Base-by-base conservation (phyloP, 1,284 basidiomycete genomes). In the Xerocomus cyaneibrunnescens region DNA sequence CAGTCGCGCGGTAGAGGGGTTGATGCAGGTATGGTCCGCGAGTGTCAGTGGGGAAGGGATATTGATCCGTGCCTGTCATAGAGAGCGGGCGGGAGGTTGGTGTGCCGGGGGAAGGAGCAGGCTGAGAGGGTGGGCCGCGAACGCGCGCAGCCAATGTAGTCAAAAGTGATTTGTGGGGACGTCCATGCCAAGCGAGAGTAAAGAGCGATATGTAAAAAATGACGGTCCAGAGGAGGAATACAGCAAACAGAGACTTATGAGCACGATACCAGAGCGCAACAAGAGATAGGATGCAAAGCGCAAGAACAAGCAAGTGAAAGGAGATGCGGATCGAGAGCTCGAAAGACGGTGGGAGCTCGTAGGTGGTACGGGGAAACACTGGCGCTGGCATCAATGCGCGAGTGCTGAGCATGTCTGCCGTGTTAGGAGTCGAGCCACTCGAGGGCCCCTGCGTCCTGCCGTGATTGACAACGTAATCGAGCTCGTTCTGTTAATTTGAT, bases 141-240 rank as follows among this genome's bases (percentile, higher is more conserved):
- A 85, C 59, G 21, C 78, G 76, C 50, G 63, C 70, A 35, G 82
- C 60, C 36, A 84, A 48, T 13, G 76, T 72, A 19, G 83, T 72
- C 48, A 88, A 72, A 39, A 82, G 65, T n/a, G 87, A 89, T 39
- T 72, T 68, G 31, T 74, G 67, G 3, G 86, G 83, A 31, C 71
- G 74, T 45, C 81, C 79, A 51, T 73, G 62, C 80, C 81, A 86
- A 25, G 85, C 76, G 45, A 83, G 72, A 25, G 68, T 50, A 45
- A 83, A 54, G 57, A 89, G 70, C 36, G 72, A 58, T 37, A 69
- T 48, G 60, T 89, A 90, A 62, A 83, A 87, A 32, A 73, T 66
- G 32, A 77, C 57, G 3, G 75, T 76, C 81, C 83, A 87, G 4
- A 74, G 70, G 17, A 90, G 72, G 66, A 89, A 88, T 19, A 85